These are phyloP conservation scores for Zostera marina DNA, from an alignment of 116 monocot genomes.

Conservation along the genomic window DNA sequence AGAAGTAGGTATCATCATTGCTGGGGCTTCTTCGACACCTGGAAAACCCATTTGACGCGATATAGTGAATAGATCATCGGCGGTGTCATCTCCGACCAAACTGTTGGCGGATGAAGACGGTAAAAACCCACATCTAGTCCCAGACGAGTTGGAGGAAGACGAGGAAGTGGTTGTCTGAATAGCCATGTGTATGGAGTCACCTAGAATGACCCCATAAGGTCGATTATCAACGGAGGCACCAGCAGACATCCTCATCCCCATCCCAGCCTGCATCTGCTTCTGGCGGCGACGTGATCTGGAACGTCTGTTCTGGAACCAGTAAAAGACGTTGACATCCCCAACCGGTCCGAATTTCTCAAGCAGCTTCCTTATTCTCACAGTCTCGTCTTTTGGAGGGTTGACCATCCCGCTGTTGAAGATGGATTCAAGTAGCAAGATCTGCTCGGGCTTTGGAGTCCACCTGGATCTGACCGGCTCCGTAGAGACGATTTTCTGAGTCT, in stretches of 20 bases:
- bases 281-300: conserved; percentile 82
- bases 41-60: conserved; percentile 54
- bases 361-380: conserved; percentile 68
- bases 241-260: conserved; percentile 12
- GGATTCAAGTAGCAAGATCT: conserved; percentile 88
- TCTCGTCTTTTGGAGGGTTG: conserved; percentile 89
- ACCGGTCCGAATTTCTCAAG: conserved; percentile 83
- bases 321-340: conserved; percentile 96
- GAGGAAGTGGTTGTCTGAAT: conserved; percentile 2
- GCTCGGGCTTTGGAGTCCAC: conserved; percentile 96
- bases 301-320: conserved; percentile 99
- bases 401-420: conserved; percentile 98
- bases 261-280: conserved; percentile 70
- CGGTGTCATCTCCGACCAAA: conserved; percentile 12
- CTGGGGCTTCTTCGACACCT: conserved; percentile 4
- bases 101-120: conserved; percentile 3
- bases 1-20: background rate
- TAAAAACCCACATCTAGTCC: conserved; percentile 9
- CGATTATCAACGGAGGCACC: background rate
- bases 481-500: background rate
- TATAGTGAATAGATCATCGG: conserved; percentile 63
- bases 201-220: conserved; percentile 11
- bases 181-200: conserved; percentile 5
- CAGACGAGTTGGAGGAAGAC: conserved; percentile 18
- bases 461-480: conserved; percentile 65